Percentiles rank a stretch among this genome's conserved stretches.
phyloP scores from a whole-genome alignment of 768 basidiomycete species.

The Trametes cingulata region DNA sequence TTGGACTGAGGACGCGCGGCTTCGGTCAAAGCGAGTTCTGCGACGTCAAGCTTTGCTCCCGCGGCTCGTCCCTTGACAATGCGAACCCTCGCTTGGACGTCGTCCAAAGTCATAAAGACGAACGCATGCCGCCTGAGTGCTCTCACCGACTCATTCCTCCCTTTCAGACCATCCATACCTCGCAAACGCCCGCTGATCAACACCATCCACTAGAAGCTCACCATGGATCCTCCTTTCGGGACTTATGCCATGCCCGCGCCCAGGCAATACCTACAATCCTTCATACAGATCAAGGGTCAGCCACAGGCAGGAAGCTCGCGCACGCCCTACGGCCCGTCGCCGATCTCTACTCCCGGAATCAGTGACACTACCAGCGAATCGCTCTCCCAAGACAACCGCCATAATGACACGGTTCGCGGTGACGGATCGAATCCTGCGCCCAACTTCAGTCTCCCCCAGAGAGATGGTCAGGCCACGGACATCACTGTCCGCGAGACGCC shows the following conservation, averaged over 20 bases:
- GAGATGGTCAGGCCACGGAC: not conserved
- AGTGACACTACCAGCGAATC: constrained; percentile 2
- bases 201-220: not conserved
- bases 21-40: not conserved
- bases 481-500: not conserved
- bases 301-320: not conserved
- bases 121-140: not conserved
- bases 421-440: not conserved
- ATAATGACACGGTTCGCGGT: not conserved
- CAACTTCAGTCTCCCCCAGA: not conserved
- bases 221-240: not conserved
- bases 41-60: not conserved
- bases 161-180: not conserved
- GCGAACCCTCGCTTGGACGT: not conserved
- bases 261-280: not conserved
- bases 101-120: not conserved
- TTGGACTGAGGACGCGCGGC: not conserved
- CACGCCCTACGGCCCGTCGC: not conserved
- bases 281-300: not conserved
- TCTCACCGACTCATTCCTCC: not conserved
- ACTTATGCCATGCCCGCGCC: not conserved
- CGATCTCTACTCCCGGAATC: constrained; percentile 2
- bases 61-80: not conserved
- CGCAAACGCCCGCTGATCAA: not conserved
- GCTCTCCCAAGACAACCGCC: not conserved